Evolutionary conservation across 2,329 filamentous ascomycete species (phyloP).

Genomic region (Decorospora gaudefroyi): DNA sequence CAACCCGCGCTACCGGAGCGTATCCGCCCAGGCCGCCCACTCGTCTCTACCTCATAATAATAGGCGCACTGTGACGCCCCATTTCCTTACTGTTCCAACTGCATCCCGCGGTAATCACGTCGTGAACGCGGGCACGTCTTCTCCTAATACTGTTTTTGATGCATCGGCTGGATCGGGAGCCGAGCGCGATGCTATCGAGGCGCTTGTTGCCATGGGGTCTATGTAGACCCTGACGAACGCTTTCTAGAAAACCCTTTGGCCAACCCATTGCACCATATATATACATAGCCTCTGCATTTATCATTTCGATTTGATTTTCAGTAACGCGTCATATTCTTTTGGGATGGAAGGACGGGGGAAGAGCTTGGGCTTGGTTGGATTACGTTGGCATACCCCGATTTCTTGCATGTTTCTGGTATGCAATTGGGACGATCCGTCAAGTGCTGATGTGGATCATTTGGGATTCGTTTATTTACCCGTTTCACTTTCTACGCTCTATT

Average conservation of each 20-base stretch:
- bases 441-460: slow-evolving; percentile 48
- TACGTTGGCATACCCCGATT: slow-evolving; percentile 30
- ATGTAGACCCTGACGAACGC: slow-evolving; percentile 47
- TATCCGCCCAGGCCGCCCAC: slow-evolving; percentile 36
- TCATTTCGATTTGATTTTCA: slow-evolving; percentile 8
- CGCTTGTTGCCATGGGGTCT: slow-evolving; percentile 78
- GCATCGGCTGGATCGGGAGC: slow-evolving; percentile 48
- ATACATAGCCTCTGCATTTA: slow-evolving; percentile 10
- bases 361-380: slow-evolving; percentile 17
- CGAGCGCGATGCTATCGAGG: slow-evolving; percentile 81
- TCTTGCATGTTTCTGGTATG: slow-evolving; percentile 24
- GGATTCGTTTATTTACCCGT: slow-evolving; percentile 7
- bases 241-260: not conserved
- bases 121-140: slow-evolving; percentile 30
- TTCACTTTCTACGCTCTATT: slow-evolving; percentile 5
- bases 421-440: slow-evolving; percentile 47
- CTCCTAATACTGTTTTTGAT: slow-evolving; percentile 28
- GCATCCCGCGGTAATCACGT: slow-evolving; percentile 40
- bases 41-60: slow-evolving; percentile 25
- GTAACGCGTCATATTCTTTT: slow-evolving; percentile 5
- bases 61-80: slow-evolving; percentile 26
- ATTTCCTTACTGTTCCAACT: slow-evolving; percentile 34
- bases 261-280: no score
- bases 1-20: slow-evolving; percentile 34
- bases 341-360: no score